Conservation (phyloP, 352 stramenopile genomes). For the Phytophthora parvispora region DNA sequence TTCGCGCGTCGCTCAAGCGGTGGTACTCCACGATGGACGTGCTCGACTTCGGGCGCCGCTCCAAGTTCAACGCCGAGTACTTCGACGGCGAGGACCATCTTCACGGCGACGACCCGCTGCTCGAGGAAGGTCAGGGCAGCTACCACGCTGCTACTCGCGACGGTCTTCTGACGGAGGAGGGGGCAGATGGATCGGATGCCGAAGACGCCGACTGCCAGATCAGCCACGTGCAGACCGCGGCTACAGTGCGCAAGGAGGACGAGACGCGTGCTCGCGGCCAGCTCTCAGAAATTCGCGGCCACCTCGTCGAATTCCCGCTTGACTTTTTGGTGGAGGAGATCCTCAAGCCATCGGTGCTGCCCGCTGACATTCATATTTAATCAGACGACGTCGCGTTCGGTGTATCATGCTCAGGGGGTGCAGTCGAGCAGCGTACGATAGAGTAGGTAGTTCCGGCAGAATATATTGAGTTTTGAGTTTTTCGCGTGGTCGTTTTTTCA, state of each 20-base stretch:
- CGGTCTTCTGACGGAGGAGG: conserved; percentile 40
- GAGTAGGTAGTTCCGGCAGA: not conserved
- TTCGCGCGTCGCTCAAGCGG: conserved; percentile 73
- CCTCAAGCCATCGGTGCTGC: conserved; percentile 85
- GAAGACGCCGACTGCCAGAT: conserved; percentile 85
- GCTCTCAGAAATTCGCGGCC: conserved; percentile 85
- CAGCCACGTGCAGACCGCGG: conserved; percentile 84
- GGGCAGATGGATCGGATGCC: conserved; percentile 12
- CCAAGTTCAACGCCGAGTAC: conserved; percentile 83
- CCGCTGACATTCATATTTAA: conserved; percentile 90
- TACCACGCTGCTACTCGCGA: conserved; percentile 42
- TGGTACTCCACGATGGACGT: conserved; percentile 82
- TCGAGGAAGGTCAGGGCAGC: conserved; percentile 67
- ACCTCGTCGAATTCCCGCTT: conserved; percentile 88
- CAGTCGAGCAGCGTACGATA: conserved; percentile 1
- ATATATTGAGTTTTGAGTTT: conserved; percentile 18
- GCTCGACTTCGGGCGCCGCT: conserved; percentile 78
- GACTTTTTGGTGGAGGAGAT: conserved; percentile 90
- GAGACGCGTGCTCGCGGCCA: conserved; percentile 76
- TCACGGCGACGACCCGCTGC: conserved; percentile 63
- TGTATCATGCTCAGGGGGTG: conserved; percentile 1
- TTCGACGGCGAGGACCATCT: conserved; percentile 69
- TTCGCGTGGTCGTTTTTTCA: conserved; percentile 3
- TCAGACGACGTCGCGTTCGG: conserved; percentile 14
- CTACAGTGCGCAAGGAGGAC: conserved; percentile 83